Conservation (phyloP, 768 basidiomycete genomes). For the Naganishia kalamii region DNA sequence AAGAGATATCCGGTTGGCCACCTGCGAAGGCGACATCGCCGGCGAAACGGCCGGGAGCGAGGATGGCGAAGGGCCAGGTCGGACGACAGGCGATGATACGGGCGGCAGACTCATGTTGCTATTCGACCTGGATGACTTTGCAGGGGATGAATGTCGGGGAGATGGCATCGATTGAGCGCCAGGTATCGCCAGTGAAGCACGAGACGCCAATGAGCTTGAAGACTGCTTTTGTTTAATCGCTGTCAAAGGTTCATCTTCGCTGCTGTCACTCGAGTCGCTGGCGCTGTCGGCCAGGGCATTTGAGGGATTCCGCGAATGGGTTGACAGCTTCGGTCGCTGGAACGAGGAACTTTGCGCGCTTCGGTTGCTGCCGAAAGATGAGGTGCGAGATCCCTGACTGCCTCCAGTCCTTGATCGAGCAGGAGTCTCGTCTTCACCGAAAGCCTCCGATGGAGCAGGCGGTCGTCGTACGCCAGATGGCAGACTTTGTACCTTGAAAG, state of each 20-base stretch:
- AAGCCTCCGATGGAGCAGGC: conserved; percentile 23
- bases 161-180: neutral
- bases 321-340: neutral
- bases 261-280: conserved; percentile 13
- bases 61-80: neutral
- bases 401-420: neutral
- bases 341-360: neutral
- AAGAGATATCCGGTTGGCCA: neutral
- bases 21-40: neutral
- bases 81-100: neutral
- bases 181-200: neutral
- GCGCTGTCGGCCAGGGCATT: neutral
- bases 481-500: conserved; percentile 17
- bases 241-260: conserved; percentile 20
- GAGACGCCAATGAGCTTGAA: conserved; percentile 8
- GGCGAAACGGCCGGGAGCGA: neutral
- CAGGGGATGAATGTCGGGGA: conserved; percentile 1
- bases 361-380: neutral
- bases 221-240: conserved; percentile 15
- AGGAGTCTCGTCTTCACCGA: conserved; percentile 13
- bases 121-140: neutral
- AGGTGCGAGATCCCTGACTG: neutral
- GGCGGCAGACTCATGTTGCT: conserved; percentile 1
- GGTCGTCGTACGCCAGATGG: conserved; percentile 24
- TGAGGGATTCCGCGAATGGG: conserved; percentile 2